Conservation (phyloP, 2,329 filamentous ascomycete species). For the Tolypocladium ovalisporum region DNA sequence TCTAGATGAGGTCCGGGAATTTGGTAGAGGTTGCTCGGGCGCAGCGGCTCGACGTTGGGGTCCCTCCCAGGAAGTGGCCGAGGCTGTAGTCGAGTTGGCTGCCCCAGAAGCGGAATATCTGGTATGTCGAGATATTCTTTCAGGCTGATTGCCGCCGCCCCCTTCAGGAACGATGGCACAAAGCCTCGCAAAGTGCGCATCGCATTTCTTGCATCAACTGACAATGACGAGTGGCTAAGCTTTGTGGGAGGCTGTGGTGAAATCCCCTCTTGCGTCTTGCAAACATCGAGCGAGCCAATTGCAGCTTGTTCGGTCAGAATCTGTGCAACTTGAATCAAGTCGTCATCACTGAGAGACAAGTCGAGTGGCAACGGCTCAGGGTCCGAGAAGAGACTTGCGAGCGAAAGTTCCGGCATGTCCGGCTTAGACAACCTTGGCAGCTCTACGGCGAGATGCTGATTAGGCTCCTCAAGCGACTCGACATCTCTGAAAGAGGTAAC, state of each 20-base stretch:
- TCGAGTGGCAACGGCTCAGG: conserved; percentile 41
- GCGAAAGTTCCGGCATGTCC: conserved; percentile 36
- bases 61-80: conserved; percentile 32
- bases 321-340: conserved; percentile 57
- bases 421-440: conserved; percentile 36
- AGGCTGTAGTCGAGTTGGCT: conserved; percentile 39
- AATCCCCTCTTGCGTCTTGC: conserved; percentile 10
- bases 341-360: conserved; percentile 40
- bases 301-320: conserved; percentile 61
- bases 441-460: conserved; percentile 37
- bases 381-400: conserved; percentile 47
- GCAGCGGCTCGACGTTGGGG: conserved; percentile 31
- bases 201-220: conserved; percentile 33
- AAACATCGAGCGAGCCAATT: conserved; percentile 33
- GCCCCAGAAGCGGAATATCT: conserved; percentile 43
- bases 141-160: conserved; percentile 23
- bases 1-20: conserved; percentile 62
- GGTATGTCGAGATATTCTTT: conserved; percentile 45
- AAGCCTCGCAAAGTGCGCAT: conserved; percentile 34
- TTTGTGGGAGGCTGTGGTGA: conserved; percentile 13
- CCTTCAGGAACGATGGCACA: conserved; percentile 33
- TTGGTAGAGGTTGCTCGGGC: conserved; percentile 44
- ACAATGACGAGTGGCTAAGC: conserved; percentile 29
- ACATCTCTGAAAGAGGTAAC: conserved; percentile 39
- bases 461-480: conserved; percentile 33